These are phyloP conservation scores for Orbilia quercus DNA, from an alignment of 2,329 filamentous ascomycete species.

Conservation along the genomic window DNA sequence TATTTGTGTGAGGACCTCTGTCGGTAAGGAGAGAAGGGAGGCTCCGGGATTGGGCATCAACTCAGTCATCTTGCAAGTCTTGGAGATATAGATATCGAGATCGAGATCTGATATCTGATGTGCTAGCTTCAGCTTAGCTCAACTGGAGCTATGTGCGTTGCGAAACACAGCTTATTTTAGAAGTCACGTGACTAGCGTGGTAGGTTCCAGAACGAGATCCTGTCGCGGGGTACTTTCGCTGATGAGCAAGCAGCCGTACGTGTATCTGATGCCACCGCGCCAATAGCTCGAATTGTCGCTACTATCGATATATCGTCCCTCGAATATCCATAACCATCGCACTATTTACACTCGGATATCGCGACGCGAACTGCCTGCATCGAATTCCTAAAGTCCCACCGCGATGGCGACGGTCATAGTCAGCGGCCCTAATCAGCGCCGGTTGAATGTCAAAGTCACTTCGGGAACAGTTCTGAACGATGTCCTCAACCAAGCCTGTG, in stretches of 20 bases:
- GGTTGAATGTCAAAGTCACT: conserved; percentile 83
- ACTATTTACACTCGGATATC: neutral
- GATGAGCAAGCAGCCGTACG: conserved; percentile 10
- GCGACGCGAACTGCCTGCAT: neutral
- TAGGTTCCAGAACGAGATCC: conserved; percentile 38
- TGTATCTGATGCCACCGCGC: conserved; percentile 9
- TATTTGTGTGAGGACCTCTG: conserved; percentile 11
- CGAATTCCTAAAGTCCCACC: neutral
- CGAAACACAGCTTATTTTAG: too few relatives aligned
- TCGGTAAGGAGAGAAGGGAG: neutral
- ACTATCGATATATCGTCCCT: neutral
- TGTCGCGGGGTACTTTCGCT: conserved; percentile 25
- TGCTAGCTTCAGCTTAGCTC: too few relatives aligned
- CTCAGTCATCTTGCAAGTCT: too few relatives aligned
- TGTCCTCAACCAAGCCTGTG: conserved; percentile 86
- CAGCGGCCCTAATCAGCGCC: conserved; percentile 70
- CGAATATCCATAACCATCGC: neutral
- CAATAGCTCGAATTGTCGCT: too few relatives aligned
- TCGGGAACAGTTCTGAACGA: conserved; percentile 85
- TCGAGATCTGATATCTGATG: too few relatives aligned
- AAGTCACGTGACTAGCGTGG: neutral
- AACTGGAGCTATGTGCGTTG: neutral
- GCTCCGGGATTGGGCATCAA: neutral
- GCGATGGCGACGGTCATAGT: conserved; percentile 49
- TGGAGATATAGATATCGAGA: too few relatives aligned